Evolutionary conservation across 2,329 filamentous ascomycete genomes (phyloP), one percentile per base, ranked within the genome.

Genomic region (Colletotrichum sp.): DNA sequence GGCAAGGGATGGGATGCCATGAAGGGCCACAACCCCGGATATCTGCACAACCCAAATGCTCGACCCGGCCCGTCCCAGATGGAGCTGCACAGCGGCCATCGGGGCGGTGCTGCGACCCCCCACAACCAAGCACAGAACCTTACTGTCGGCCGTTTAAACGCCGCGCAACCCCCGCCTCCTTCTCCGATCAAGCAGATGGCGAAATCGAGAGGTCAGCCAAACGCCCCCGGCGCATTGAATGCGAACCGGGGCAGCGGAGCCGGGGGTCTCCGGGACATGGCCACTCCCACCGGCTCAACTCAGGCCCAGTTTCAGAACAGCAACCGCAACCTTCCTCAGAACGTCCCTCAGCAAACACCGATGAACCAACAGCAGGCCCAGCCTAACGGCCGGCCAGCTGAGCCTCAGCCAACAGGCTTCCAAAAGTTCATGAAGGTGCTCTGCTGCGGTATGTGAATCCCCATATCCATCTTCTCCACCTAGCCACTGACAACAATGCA

Each of bases 301-400:
- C 95, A 98, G 86, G 96, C 96, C 80, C 96, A 98, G 84, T 98
- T 98, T 90, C 96, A 98, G 88, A 96, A 95, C 90, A 98, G 95
- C 88, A 95, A 94, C 83, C 95, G 95, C 85, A 97, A 98, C 85
- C 90, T 98, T 79, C 91, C 94, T 66, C 92, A 92, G 81, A 89
- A 90, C 78, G 90, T 91, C 82, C 91, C 90, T 77, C 88, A 90
- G 77, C 92, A 93, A 82, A 88, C 90, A 75, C 91, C 89, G 76
- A 88, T 92, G 87, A 90, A 88, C 64, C 83, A 83, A 69, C 83
- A 83, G 69, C 88, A 89, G 83, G 87, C 90, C 78, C 87, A 87
- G 82, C 87, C 86, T 84, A 91, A 86, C 82, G 89, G 89, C 79
- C 89, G 90, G 78, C 88, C 89, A 61, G 88, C 90, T 80, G 94